Base-by-base conservation (phyloP, 495 filamentous ascomycete species). In the Sabuloglossum arenarium region DNA sequence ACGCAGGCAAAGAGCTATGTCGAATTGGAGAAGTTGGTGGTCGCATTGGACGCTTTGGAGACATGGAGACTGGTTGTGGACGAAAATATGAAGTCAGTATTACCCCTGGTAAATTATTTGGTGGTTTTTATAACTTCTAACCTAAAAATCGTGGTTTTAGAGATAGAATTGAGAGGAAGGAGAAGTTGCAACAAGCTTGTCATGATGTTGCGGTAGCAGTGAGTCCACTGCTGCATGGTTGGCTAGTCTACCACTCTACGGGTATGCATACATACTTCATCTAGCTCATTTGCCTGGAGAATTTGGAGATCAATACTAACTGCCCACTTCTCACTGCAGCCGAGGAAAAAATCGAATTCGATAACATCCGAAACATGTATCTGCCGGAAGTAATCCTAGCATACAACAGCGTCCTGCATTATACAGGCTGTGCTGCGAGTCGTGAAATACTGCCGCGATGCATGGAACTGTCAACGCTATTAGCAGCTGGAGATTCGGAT, bases 301-400 rank as follows among this genome's bases (percentile, higher is more conserved):
- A 14, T 14, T 6, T n/a, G 47, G 14, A 28, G 6, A 29, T 14
- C 1, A 30, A n/a, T 27, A 29, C 47, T 51, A 29, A 51, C 37
- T 14, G 16, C 14, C 53, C 53, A 39, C 12, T 1, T 21, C 9
- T 23, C 39, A 21, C 39, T 19, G 5, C 43, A 54, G 31, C 0
- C 25, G 45, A 54, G 19, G 53, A 29, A 51, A 59, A 59, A 37
- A 23, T 31, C 25, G 29, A 56, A 3, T 56, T 67, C 57, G 54
- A 58, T 4, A 63, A 75, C 21, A 79, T 95, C 55, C 79, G 85
- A 57, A 73, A 74, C 27, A 76, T 76, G 4, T 93, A 89, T 67
- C 70, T 96, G 30, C 88, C 89, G 23, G 86, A 91, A 68, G 71
- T 84, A 10, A 67, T 94, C 55, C 73, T 94, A 39, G 82, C 82